Evolutionary conservation across 805 yeast species (phyloP).

Genomic region (Saccharomycopsis schoenii): DNA sequence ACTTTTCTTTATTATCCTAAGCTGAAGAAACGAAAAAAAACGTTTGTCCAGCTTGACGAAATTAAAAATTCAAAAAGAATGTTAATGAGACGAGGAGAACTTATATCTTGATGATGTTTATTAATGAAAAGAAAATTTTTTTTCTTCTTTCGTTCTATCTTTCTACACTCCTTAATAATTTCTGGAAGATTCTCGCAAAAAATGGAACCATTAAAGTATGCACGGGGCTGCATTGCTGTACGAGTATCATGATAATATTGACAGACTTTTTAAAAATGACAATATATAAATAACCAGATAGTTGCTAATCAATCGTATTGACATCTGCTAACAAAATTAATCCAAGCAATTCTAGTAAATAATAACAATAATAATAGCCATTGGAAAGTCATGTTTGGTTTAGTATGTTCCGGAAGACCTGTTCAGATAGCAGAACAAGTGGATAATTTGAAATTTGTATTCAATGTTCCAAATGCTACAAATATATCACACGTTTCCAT

Average conservation of each 20-base stretch:
- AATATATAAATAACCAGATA: too few relatives aligned
- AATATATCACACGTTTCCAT: constrained; percentile 70
- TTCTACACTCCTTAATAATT: neutral
- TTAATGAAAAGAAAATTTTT: neutral
- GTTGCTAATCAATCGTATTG: too few relatives aligned
- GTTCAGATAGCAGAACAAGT: constrained; percentile 51
- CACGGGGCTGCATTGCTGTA: neutral
- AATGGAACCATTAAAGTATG: neutral
- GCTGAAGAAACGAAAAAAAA: neutral
- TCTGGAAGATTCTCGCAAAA: neutral
- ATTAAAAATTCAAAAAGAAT: neutral
- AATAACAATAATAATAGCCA: neutral
- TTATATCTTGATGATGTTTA: neutral
- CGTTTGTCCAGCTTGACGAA: neutral
- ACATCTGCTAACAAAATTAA: too few relatives aligned
- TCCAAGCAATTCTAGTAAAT: too few relatives aligned
- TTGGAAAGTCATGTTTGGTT: constrained; percentile 49
- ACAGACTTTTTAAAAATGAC: neutral
- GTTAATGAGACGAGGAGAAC: neutral
- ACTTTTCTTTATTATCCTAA: constrained; percentile 8
- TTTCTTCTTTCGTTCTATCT: neutral
- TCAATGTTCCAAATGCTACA: constrained; percentile 52
- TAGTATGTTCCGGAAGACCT: constrained; percentile 67
- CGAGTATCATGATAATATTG: neutral
- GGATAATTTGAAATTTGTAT: constrained; percentile 56